Base-by-base conservation (phyloP, 1,284 basidiomycete genomes). In the Naganishia albida region DNA sequence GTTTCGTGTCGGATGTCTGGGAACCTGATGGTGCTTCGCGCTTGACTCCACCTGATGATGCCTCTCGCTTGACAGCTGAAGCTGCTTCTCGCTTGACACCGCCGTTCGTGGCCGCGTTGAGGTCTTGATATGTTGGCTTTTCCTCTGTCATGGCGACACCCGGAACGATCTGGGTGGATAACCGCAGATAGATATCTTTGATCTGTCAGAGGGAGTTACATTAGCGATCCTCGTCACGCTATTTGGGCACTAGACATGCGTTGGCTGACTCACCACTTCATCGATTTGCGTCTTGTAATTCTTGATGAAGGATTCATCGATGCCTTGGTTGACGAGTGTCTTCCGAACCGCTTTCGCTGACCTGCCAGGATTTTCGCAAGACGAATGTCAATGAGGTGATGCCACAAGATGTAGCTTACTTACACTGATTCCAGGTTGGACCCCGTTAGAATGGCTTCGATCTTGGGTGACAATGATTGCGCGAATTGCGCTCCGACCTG, bases 261-360 rank as follows among this genome's bases (percentile, higher is more conserved):
- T 25, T 15, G 3, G 3, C 25, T 23, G 15, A 70, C 76, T 57
- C 51, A 78, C 77, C 51, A 70, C 65, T 42, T 72, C 72, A 53
- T 80, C 78, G 57, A 80, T 75, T n/a, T 69, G 73, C 12, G 57
- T 48, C 20, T 75, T 71, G 60, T 74, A 42, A 46, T 66, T 70
- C 70, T 78, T 80, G 67, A 80, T 73, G 6, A 55, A 55, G 0
- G 62, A 72, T 25, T 72, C 73, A 66, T 77, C 73, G 53, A 74
- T 73, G 4, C 78, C 78, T 12, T 65, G 65, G 0, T 67, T 66
- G 15, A 78, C 65, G 12, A 80, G 71, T 49, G 73, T 70, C 69
- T 77, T 78, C 30, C 78, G 73, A 1, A 80, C 74, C 7, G 67
- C 74, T 68, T 78, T 80, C 6, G 77, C 77, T 3, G 77, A 78